Evolutionary conservation across 1,139 yeast species (phyloP), one percentile per base, ranked within the genome.

Genomic region (Pneumocystis oryctolagi): DNA sequence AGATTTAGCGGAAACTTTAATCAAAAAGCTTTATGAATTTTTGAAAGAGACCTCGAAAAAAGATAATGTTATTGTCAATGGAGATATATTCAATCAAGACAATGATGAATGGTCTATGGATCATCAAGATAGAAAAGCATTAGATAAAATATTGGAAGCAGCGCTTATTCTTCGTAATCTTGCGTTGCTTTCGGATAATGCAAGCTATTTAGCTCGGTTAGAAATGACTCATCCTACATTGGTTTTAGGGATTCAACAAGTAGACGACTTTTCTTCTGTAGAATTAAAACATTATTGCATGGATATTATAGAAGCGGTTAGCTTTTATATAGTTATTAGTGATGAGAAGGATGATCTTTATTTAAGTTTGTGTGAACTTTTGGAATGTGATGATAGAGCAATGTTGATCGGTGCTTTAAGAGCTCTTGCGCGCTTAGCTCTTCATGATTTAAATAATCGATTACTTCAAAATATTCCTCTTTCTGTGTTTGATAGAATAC

Each of bases 261-360:
- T 78, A n/a, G 69, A 72, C 30, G 67, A 72, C 72, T 62, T 82
- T 73, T 65, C 71, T 65, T 73, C 81, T 60, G 68, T 79, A 61
- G 98, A 92, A 73, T 76, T 86, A 60, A 77, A 85, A 62, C 82
- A 80, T 65, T 89, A 87, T 71, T 77, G 84, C 34, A 74, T 89
- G 63, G 98, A 92, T 72, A 80, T 90, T 58, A 80, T 88, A 63
- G 98, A 92, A 71, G 84, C 92, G 1, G 81, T 89, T 60, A 84
- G 92, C 5, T 86, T 96, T 62, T 88, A 87, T 73, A 79, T 87
- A 68, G 84, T 89, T 16, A 92, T 94, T 42, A 85, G 84, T 47
- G 78, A 79, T 9, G 79, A 80, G 39, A 77, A 79, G 67, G 76
- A 79, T 37, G 74, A 77, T 16, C 68, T 77, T 31, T 73, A 76